Evolutionary conservation across 805 yeast genomes (phyloP).

Genomic region (Metschnikowia gruessii): DNA sequence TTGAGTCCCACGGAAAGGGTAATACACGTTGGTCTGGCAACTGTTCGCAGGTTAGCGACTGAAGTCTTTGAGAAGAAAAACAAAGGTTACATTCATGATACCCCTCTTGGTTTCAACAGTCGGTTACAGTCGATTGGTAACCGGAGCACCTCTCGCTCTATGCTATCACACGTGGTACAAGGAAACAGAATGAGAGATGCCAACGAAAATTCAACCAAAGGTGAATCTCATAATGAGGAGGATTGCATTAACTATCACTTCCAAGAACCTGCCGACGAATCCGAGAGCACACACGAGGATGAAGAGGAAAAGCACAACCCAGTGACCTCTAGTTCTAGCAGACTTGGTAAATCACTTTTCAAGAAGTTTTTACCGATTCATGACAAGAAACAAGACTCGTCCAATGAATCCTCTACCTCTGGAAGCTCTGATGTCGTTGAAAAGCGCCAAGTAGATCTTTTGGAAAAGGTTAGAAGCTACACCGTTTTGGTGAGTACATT

Average conservation of each 20-base stretch:
- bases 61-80: constrained; percentile 54
- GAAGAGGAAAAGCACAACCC: constrained; percentile 12
- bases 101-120: constrained; percentile 48
- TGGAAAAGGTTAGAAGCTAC: constrained; percentile 45
- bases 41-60: constrained; percentile 43
- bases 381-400: constrained; percentile 15
- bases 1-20: constrained; percentile 62
- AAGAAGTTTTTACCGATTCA: constrained; percentile 23
- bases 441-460: constrained; percentile 8
- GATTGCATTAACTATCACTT: constrained; percentile 16
- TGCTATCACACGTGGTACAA: constrained; percentile 40
- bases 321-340: constrained; percentile 11
- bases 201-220: constrained; percentile 4
- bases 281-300: constrained; percentile 7
- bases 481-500: constrained; percentile 56
- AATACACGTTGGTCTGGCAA: constrained; percentile 19
- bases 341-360: constrained; percentile 21
- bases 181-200: constrained; percentile 23
- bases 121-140: constrained; percentile 21
- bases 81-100: constrained; percentile 55
- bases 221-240: constrained; percentile 9
- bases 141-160: constrained; percentile 22
- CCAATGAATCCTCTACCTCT: constrained; percentile 2
- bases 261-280: constrained; percentile 2
- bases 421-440: constrained; percentile 3